Evolutionary conservation across 1,284 basidiomycete species (phyloP).

Genomic region (Boletellus deceptivus): DNA sequence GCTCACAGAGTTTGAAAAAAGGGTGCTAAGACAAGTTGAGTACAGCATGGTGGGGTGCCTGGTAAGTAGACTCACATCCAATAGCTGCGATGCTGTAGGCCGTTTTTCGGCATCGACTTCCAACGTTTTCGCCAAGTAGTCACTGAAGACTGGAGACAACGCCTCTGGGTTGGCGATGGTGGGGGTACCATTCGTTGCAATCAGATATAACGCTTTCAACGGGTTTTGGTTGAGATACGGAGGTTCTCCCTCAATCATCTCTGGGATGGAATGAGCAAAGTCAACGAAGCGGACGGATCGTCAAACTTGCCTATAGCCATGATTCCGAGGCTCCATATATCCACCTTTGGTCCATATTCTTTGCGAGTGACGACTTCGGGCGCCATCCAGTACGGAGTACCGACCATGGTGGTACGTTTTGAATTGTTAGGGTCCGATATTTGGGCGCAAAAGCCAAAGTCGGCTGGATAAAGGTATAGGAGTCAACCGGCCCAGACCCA

Average conservation of each 20-base stretch:
- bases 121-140: conserved; percentile 87
- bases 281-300: background rate
- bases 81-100: conserved; percentile 81
- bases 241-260: conserved; percentile 99
- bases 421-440: conserved; percentile 88
- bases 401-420: conserved; percentile 99
- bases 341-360: conserved; percentile 98
- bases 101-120: conserved; percentile 95
- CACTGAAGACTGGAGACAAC: conserved; percentile 82
- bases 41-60: background rate
- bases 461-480: conserved; percentile 56
- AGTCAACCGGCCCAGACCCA: conserved; percentile 1
- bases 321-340: conserved; percentile 98
- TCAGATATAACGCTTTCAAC: conserved; percentile 91
- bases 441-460: conserved; percentile 99
- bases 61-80: conserved; percentile 55
- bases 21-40: conserved; percentile 55
- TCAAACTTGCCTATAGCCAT: conserved; percentile 85
- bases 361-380: conserved; percentile 98
- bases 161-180: conserved; percentile 95
- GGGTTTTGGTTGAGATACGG: conserved; percentile 98
- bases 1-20: conserved; percentile 88
- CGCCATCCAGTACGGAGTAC: conserved; percentile 99
- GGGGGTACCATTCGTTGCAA: conserved; percentile 98
- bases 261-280: conserved; percentile 39